phyloP scores from a whole-genome alignment of 2,329 filamentous ascomycete genomes.

The Parastagonospora avenae region DNA sequence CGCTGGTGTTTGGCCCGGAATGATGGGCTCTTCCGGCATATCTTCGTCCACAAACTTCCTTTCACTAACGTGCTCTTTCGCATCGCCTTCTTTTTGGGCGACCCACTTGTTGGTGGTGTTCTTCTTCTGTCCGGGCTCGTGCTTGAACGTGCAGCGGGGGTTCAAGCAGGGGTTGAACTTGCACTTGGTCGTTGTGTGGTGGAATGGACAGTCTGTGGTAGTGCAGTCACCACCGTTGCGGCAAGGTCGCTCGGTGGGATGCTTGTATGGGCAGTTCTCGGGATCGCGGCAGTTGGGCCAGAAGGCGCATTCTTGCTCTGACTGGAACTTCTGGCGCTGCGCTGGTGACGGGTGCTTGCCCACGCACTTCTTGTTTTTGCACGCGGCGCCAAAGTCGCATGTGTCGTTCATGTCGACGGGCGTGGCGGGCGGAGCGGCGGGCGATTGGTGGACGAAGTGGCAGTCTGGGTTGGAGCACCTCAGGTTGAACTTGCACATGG shows the following conservation, averaged over 20 bases:
- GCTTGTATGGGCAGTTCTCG: constrained; percentile 82
- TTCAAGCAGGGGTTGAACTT: constrained; percentile 92
- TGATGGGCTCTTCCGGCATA: constrained; percentile 72
- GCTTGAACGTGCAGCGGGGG: constrained; percentile 84
- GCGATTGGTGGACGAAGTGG: constrained; percentile 92
- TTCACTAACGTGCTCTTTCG: constrained; percentile 78
- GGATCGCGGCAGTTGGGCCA: constrained; percentile 87
- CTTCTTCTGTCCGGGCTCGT: constrained; percentile 84
- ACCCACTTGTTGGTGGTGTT: constrained; percentile 86
- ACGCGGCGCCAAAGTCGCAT: constrained; percentile 86
- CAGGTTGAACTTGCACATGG: constrained; percentile 87
- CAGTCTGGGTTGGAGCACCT: constrained; percentile 88
- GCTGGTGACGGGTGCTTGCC: constrained; percentile 92
- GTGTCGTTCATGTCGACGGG: constrained; percentile 78
- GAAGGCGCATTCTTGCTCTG: constrained; percentile 87
- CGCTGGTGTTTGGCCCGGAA: constrained; percentile 55
- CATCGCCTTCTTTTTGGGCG: constrained; percentile 53
- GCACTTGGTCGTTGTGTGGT: constrained; percentile 83
- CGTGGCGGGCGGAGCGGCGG: constrained; percentile 78
- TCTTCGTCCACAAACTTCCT: constrained; percentile 81
- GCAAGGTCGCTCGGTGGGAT: constrained; percentile 85
- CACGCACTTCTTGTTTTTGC: constrained; percentile 94
- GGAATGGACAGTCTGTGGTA: constrained; percentile 82
- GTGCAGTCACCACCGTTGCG: constrained; percentile 90
- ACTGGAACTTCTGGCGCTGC: constrained; percentile 75